Base-by-base conservation (phyloP, 805 yeast genomes). In the Huiozyma sinensis region DNA sequence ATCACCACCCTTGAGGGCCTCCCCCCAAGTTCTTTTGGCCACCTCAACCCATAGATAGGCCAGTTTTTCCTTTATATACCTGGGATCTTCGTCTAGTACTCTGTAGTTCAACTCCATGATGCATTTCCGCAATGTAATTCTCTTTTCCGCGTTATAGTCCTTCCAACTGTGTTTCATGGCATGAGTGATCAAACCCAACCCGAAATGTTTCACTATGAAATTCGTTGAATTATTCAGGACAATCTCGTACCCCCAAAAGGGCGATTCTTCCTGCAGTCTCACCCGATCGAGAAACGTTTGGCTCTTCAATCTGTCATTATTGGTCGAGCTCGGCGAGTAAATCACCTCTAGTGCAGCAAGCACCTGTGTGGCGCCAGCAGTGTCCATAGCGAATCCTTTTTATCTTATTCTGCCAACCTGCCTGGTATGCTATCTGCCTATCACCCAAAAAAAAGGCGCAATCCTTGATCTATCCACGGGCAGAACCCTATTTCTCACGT, bases 21-120 rank as follows among this genome's bases (percentile, higher is more conserved):
- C 69, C 12, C 97, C 96, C 98, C 98, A 92, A 30, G 79, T 73
- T 45, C 95, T 72, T 57, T 92, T 92, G 8, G 95, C 95, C 6
- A 92, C 69, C 36, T 84, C 81, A 0, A 85, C 95, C 97, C 97
- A 89, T 28, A 92, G 65, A 50, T 77, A 82, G 10, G 97, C 95
- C 36, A 89, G 58, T 63, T 92, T 92, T 58, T 89, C 97, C 56
- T 81, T 85, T 45, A 92, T 71, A 55, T 81, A 94, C 61, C 87
- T 90, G 6, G 97, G 95, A 60, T 90, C 97, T 27, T 65, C 61
- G n/a, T 66, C 65, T 6, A 70, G 57, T 0, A 82, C 75, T 40
- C 76, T 74, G 32, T 69, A 69, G 28, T 88, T 77, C 38, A 92
- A 72, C 53, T 89, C 94, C 36, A 86, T 73, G 34, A 89, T 74